Conservation (phyloP, 1,139 yeast genomes). For the Candida gigantensis region DNA sequence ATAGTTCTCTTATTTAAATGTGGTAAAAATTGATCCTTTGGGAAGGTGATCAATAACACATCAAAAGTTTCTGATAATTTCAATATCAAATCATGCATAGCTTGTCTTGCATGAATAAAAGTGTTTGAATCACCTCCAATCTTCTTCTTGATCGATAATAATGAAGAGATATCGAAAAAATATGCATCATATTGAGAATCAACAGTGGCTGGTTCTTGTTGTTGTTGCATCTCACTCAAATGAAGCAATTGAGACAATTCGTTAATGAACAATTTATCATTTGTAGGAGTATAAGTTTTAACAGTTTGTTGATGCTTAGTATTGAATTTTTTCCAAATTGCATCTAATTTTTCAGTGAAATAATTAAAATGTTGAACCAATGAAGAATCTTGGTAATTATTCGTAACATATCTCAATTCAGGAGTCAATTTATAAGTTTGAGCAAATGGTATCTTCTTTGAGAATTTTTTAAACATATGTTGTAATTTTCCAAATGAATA, state of each 20-base stretch:
- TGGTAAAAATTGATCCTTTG: conserved; percentile 15
- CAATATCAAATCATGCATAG: conserved; percentile 32
- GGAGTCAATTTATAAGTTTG: conserved; percentile 28
- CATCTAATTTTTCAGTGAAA: conserved; percentile 31
- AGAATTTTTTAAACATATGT: conserved; percentile 19
- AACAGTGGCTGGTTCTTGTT: conserved; percentile 12
- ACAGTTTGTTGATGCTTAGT: conserved; percentile 10
- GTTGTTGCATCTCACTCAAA: conserved; percentile 19
- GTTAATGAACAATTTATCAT: conserved; percentile 46
- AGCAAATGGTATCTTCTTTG: conserved; percentile 13
- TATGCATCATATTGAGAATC: conserved; percentile 21
- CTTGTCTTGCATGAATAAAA: conserved; percentile 35
- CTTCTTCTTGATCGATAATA: conserved; percentile 41
- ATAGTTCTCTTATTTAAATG: conserved; percentile 24
- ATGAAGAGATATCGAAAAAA: conserved; percentile 41
- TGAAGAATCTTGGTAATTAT: conserved; percentile 6
- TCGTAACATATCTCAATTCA: conserved; percentile 1
- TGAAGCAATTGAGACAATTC: conserved; percentile 51
- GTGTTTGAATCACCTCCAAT: conserved; percentile 44
- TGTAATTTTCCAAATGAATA: background rate
- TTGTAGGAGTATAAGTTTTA: conserved; percentile 27
- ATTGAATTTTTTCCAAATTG: conserved; percentile 38
- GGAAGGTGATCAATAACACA: conserved; percentile 32
- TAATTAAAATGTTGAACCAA: conserved; percentile 36
- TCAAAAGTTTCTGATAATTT: conserved; percentile 31